These are phyloP conservation scores for Fusarium bactridioides DNA, from an alignment of 2,329 filamentous ascomycete species.

Conservation along the genomic window DNA sequence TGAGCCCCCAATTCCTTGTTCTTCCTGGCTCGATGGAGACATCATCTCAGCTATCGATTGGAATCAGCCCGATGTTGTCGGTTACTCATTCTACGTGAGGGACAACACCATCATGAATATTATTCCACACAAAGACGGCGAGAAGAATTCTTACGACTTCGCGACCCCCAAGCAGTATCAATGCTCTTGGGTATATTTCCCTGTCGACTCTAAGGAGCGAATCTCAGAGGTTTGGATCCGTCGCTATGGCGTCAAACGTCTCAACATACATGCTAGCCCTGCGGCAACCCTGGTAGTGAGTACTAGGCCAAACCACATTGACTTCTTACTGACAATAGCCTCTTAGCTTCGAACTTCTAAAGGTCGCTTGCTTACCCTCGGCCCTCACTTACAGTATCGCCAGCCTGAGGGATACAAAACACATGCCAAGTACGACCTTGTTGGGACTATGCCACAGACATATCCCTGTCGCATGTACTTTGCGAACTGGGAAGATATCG, in stretches of 20 bases:
- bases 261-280: no score
- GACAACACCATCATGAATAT: neutral
- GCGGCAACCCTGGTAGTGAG: neutral
- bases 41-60: neutral
- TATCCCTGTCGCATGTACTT: neutral
- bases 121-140: neutral
- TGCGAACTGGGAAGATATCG: fast-evolving
- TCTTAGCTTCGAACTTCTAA: neutral
- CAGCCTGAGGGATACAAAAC: fast-evolving
- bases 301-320: fast-evolving
- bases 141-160: fast-evolving
- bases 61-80: neutral
- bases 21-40: fast-evolving
- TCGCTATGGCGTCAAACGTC: neutral
- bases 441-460: fast-evolving
- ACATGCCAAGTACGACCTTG: neutral
- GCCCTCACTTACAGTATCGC: neutral
- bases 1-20: neutral
- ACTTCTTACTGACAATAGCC: fast-evolving
- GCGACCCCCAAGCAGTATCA: fast-evolving
- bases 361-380: neutral
- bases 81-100: fast-evolving
- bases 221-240: neutral
- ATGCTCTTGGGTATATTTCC: neutral
- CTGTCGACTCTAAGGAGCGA: neutral